Evolutionary conservation across 2,329 filamentous ascomycete species (phyloP).

Genomic region (Diplodia seriata): DNA sequence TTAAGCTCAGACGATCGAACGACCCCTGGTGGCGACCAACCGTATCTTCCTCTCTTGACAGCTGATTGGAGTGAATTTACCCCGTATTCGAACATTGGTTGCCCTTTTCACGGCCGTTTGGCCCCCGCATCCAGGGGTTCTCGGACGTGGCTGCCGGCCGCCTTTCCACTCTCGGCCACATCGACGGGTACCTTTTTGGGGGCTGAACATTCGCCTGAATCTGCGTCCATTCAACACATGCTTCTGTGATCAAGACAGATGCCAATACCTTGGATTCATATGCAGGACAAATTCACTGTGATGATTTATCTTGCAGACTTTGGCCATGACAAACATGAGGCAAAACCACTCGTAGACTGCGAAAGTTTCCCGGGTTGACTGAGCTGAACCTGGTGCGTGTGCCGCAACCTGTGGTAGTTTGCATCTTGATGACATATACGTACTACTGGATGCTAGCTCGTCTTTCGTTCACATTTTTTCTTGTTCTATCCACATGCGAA

Average conservation of each 20-base stretch:
- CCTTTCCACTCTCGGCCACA: neutral
- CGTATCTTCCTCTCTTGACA: neutral
- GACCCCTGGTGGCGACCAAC: neutral
- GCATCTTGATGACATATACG: no score
- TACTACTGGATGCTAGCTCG: neutral
- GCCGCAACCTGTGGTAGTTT: no score
- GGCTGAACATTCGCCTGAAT: neutral
- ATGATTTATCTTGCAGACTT: no score
- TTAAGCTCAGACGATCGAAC: neutral
- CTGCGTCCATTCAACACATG: neutral
- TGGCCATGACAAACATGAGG: no score
- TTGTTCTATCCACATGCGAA: no score
- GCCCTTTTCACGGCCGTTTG: neutral
- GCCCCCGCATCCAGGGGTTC: neutral
- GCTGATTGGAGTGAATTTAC: neutral
- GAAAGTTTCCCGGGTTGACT: no score
- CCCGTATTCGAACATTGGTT: neutral
- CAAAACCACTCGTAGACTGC: no score
- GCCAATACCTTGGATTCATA: no score
- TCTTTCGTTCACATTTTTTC: neutral
- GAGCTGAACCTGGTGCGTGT: no score
- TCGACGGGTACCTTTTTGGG: slow-evolving; percentile 2
- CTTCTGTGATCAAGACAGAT: no score
- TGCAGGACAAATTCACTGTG: no score
- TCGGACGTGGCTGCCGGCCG: neutral